Conservation (phyloP, 176 grass and related monocot species). For the Guadua angustifolia region DNA sequence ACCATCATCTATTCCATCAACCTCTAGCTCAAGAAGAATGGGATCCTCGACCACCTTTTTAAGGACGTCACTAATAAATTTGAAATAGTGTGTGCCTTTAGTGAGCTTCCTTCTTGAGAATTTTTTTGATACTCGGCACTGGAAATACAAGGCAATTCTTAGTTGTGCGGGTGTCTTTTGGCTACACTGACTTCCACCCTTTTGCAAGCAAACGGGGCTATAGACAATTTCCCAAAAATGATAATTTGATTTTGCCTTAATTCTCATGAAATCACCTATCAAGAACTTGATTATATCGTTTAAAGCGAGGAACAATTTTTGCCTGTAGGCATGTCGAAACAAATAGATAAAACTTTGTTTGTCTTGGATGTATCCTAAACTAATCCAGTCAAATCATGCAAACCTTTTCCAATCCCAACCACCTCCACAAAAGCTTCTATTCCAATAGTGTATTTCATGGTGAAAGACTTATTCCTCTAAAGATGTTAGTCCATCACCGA, state of each 20-base stretch:
- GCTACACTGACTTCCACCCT: slow-evolving; percentile 80
- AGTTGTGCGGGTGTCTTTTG: slow-evolving; percentile 49
- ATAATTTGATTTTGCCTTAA: slow-evolving; percentile 66
- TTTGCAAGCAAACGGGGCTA: slow-evolving; percentile 64
- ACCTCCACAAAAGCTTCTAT: slow-evolving; percentile 53
- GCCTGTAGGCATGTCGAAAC: slow-evolving; percentile 47
- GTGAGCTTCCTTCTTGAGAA: slow-evolving; percentile 64
- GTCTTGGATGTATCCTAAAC: slow-evolving; percentile 53
- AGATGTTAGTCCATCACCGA: slow-evolving; percentile 45
- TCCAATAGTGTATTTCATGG: slow-evolving; percentile 62
- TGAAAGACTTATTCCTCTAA: slow-evolving; percentile 57
- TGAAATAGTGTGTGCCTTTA: slow-evolving; percentile 67
- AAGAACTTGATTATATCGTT: slow-evolving; percentile 63
- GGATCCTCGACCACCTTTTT: slow-evolving; percentile 63
- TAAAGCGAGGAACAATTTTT: slow-evolving; percentile 54
- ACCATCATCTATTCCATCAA: slow-evolving; percentile 29
- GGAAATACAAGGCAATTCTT: slow-evolving; percentile 62
- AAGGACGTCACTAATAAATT: slow-evolving; percentile 63
- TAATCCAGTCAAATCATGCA: slow-evolving; percentile 60
- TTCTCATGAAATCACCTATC: slow-evolving; percentile 67
- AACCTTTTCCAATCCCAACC: slow-evolving; percentile 68
- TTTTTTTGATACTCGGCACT: slow-evolving; percentile 49
- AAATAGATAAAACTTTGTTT: slow-evolving; percentile 32
- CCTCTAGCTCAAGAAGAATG: slow-evolving; percentile 58
- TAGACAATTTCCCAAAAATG: slow-evolving; percentile 69